Conservation (phyloP, 768 basidiomycete species). For the Baorangia bicolor region DNA sequence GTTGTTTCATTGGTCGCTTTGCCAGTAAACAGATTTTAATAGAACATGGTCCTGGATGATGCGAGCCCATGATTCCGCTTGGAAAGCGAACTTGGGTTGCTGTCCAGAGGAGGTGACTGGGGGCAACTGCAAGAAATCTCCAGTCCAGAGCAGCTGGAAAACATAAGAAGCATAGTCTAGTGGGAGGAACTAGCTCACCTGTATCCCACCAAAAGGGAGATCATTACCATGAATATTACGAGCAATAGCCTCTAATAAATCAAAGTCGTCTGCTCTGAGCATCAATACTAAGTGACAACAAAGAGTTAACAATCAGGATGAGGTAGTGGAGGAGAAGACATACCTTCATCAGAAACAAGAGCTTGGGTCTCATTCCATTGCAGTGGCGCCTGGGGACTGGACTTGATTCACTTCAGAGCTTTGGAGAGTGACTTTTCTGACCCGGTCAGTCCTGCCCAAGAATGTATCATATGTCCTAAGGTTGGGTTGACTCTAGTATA, state of each 20-base stretch:
- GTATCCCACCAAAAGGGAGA: not conserved
- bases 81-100: too few relatives aligned
- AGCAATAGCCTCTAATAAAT: not conserved
- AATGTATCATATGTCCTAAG: not conserved
- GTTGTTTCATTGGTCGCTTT: too few relatives aligned
- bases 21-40: too few relatives aligned
- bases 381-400: not conserved
- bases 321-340: not conserved
- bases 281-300: not conserved
- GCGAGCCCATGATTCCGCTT: too few relatives aligned
- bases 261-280: not conserved
- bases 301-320: not conserved
- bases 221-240: not conserved
- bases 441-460: not conserved
- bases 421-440: not conserved
- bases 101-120: too few relatives aligned
- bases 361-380: not conserved
- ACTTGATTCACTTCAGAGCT: not conserved
- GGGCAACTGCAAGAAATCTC: too few relatives aligned
- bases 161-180: not conserved
- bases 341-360: not conserved
- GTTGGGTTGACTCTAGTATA: too few relatives aligned
- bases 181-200: not conserved
- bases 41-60: too few relatives aligned
- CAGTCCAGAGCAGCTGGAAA: not conserved